Conservation (phyloP, 331 rosid species). For the Quercus tomentella region DNA sequence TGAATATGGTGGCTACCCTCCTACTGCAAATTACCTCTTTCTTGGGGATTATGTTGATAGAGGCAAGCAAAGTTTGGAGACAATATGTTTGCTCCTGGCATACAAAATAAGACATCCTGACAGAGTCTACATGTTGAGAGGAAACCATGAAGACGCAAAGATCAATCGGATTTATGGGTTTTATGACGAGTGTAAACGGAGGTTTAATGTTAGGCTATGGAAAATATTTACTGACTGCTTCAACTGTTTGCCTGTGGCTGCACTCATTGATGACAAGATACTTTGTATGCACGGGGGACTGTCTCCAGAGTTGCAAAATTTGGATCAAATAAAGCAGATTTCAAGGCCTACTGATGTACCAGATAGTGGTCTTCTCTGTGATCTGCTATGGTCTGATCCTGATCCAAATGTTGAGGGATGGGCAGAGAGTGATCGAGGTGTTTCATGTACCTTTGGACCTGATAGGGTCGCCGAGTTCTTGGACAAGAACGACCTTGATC, state of each 20-base stretch:
- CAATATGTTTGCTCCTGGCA: constrained; percentile 68
- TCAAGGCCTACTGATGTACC: constrained; percentile 83
- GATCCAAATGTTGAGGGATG: constrained; percentile 65
- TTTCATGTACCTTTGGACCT: constrained; percentile 83
- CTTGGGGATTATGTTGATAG: constrained; percentile 87
- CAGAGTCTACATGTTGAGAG: constrained; percentile 64
- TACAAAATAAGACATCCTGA: constrained; percentile 72
- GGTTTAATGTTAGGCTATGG: constrained; percentile 86
- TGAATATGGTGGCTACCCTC: constrained; percentile 86
- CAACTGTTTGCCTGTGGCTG: constrained; percentile 90
- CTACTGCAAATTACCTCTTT: constrained; percentile 78
- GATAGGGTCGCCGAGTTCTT: constrained; percentile 56
- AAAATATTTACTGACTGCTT: constrained; percentile 83
- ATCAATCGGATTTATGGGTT: constrained; percentile 91
- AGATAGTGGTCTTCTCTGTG: constrained; percentile 83
- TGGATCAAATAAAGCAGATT: constrained; percentile 75
- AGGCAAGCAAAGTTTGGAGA: constrained; percentile 79
- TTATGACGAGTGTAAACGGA: constrained; percentile 86
- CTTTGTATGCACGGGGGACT: constrained; percentile 97
- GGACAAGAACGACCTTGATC: constrained; percentile 88
- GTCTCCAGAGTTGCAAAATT: constrained; percentile 66
- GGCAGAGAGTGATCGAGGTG: constrained; percentile 87
- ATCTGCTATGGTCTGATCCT: constrained; percentile 98
- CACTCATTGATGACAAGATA: constrained; percentile 73
- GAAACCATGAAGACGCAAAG: constrained; percentile 99